Evolutionary conservation across 805 yeast species (phyloP).

Genomic region (Wickerhamiella vanderwaltii): DNA sequence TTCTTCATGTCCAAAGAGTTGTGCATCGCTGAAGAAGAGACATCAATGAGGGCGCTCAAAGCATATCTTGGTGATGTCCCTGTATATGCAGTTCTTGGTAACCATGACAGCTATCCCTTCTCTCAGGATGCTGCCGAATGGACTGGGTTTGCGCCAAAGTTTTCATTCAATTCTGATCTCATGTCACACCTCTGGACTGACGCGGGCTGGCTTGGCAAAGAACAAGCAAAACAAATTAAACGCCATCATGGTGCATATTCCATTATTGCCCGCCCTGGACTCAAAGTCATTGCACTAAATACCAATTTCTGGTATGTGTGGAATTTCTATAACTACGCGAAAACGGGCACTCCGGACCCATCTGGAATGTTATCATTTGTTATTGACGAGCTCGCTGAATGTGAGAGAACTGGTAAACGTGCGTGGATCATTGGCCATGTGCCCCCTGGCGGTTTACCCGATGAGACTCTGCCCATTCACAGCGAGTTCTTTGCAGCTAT

Average conservation of each 20-base stretch:
- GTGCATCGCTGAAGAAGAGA: slow-evolving; percentile 43
- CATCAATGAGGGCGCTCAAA: slow-evolving; percentile 43
- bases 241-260: slow-evolving; percentile 54
- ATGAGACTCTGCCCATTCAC: slow-evolving; percentile 50
- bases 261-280: slow-evolving; percentile 41
- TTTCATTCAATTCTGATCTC: slow-evolving; percentile 38
- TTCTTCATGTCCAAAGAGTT: slow-evolving; percentile 37
- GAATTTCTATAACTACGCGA: slow-evolving; percentile 46
- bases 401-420: slow-evolving; percentile 45
- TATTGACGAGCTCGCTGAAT: slow-evolving; percentile 47
- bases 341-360: slow-evolving; percentile 41
- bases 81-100: slow-evolving; percentile 52
- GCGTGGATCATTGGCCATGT: slow-evolving; percentile 69
- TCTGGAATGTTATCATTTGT: slow-evolving; percentile 54
- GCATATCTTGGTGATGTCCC: slow-evolving; percentile 39
- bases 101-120: slow-evolving; percentile 63
- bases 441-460: slow-evolving; percentile 40
- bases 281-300: slow-evolving; percentile 50
- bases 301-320: slow-evolving; percentile 56
- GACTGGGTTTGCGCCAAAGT: slow-evolving; percentile 34
- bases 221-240: slow-evolving; percentile 28
- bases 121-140: slow-evolving; percentile 50
- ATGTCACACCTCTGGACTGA: slow-evolving; percentile 40
- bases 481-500: slow-evolving; percentile 44
- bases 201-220: slow-evolving; percentile 34